A percentile compares a stretch with the other conserved stretches of the same genome.
Evolutionary conservation across 116 monocot species (phyloP).

Genomic region (Thalassia testudinum): DNA sequence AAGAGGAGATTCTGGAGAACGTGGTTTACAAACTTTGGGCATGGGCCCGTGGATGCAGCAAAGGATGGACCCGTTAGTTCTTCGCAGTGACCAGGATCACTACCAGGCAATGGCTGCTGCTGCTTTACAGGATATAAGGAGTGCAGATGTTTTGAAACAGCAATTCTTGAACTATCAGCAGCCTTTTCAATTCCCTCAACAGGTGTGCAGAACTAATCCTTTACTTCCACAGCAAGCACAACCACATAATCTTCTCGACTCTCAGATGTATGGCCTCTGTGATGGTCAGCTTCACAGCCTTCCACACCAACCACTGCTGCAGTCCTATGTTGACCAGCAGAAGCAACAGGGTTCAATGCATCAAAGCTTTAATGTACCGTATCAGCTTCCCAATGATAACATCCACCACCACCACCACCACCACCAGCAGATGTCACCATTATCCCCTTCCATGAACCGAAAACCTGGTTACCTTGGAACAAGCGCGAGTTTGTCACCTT

Average conservation of each 20-base stretch:
- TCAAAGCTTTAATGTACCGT: slow-evolving; percentile 30
- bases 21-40: slow-evolving; percentile 44
- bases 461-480: slow-evolving; percentile 39
- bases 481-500: slow-evolving; percentile 27
- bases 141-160: slow-evolving; percentile 43
- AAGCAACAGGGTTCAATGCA: slow-evolving; percentile 31
- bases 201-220: slow-evolving; percentile 24
- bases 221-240: slow-evolving; percentile 45
- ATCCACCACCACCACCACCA: slow-evolving; percentile 26
- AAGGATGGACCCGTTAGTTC: slow-evolving; percentile 39
- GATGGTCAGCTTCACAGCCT: slow-evolving; percentile 16
- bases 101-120: slow-evolving; percentile 67
- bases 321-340: slow-evolving; percentile 28
- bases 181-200: slow-evolving; percentile 52
- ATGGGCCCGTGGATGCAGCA: slow-evolving; percentile 50
- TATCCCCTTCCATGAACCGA: slow-evolving; percentile 29
- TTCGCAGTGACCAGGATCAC: slow-evolving; percentile 46
- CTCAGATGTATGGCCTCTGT: slow-evolving; percentile 23
- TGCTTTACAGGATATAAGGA: slow-evolving; percentile 49
- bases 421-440: slow-evolving; percentile 28
- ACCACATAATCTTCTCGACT: slow-evolving; percentile 26
- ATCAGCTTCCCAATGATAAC: slow-evolving; percentile 32
- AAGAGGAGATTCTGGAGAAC: slow-evolving; percentile 50
- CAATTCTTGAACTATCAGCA: slow-evolving; percentile 65
- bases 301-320: slow-evolving; percentile 44